Evolutionary conservation across 2,329 filamentous ascomycete genomes (phyloP).

Genomic region (Aureobasidium vineae): DNA sequence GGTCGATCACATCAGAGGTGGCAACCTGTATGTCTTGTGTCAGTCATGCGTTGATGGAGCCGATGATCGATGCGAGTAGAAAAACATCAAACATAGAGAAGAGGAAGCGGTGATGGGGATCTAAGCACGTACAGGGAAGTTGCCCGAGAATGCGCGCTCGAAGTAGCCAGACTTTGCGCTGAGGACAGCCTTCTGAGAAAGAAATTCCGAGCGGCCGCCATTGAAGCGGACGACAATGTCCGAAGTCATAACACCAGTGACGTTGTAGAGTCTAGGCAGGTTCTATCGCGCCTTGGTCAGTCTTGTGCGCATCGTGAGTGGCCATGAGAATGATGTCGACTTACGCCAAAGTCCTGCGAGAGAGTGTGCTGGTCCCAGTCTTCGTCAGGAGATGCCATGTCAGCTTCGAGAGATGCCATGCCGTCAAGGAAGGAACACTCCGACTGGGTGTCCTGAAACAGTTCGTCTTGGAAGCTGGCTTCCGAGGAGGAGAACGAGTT

Average conservation of each 20-base stretch:
- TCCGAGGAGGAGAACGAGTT: not conserved
- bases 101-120: not conserved
- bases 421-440: not conserved
- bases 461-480: too few relatives aligned
- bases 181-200: conserved; percentile 10
- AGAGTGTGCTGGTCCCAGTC: not conserved
- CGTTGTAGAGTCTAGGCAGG: not conserved
- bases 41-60: not conserved
- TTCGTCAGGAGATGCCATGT: not conserved
- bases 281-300: not conserved
- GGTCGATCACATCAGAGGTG: not conserved
- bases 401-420: not conserved
- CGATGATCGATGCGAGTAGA: not conserved
- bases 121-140: not conserved
- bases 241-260: not conserved
- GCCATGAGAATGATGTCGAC: not conserved
- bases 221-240: conserved; percentile 3
- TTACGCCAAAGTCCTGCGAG: not conserved
- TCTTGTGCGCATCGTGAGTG: not conserved
- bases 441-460: not conserved
- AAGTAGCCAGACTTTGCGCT: conserved; percentile 4
- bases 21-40: not conserved
- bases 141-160: not conserved
- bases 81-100: too few relatives aligned
- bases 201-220: not conserved